A percentile compares a stretch with the other conserved stretches of the same genome.
phyloP scores from a whole-genome alignment of 1,139 yeast species.

The Lodderomyces jiufengensis region DNA sequence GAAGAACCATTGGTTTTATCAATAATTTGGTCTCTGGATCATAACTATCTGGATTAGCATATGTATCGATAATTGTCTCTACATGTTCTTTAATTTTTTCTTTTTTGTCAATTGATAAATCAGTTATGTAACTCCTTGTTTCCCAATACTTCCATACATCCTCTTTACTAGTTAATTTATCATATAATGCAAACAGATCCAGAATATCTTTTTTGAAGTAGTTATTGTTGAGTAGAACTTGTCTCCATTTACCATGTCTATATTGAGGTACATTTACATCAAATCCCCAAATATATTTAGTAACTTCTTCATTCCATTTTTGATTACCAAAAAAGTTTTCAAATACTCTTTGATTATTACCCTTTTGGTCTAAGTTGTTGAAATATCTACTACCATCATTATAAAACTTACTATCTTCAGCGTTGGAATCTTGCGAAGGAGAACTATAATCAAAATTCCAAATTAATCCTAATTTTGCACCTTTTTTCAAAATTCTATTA shows the following conservation, averaged over 20 bases:
- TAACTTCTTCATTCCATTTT: constrained; percentile 26
- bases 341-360: constrained; percentile 11
- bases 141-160: constrained; percentile 52
- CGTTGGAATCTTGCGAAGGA: constrained; percentile 12
- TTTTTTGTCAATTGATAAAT: constrained; percentile 36
- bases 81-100: constrained; percentile 26
- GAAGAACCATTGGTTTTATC: constrained; percentile 27
- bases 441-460: constrained; percentile 58
- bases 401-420: constrained; percentile 8
- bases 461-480: constrained; percentile 50
- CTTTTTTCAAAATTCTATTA: constrained; percentile 46
- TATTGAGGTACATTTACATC: constrained; percentile 56
- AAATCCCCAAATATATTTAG: constrained; percentile 23
- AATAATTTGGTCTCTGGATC: constrained; percentile 15
- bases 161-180: constrained; percentile 26
- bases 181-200: constrained; percentile 31
- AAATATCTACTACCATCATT: constrained; percentile 12
- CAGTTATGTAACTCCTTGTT: constrained; percentile 57
- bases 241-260: constrained; percentile 49
- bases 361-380: constrained; percentile 1
- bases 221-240: constrained; percentile 27
- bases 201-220: constrained; percentile 26
- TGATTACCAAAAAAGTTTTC: constrained; percentile 12
- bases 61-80: constrained; percentile 19
- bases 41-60: constrained; percentile 19